Percentiles rank a stretch among this genome's conserved stretches.
phyloP scores from a whole-genome alignment of 768 basidiomycete species.

The Tylopilus plumbeoviolaceoides region DNA sequence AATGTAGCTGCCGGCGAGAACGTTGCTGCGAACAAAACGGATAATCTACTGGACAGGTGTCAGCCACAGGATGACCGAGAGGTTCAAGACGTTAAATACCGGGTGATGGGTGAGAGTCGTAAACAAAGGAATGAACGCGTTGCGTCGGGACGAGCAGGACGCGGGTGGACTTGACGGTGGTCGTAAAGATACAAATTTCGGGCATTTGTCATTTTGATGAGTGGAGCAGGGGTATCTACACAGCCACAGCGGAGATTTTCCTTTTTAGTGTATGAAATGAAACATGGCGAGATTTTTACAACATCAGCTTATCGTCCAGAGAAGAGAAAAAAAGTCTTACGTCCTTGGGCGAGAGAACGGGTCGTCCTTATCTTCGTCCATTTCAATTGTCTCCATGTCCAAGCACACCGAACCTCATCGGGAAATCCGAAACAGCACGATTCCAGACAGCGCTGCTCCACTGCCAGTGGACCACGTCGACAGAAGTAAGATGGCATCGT shows the following conservation, averaged over 20 bases:
- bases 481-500: background rate
- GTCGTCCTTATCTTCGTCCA: constrained; percentile 11
- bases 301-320: constrained; percentile 4
- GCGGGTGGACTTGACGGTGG: constrained; percentile 7
- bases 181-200: constrained; percentile 19
- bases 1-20: constrained; percentile 7
- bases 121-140: constrained; percentile 9
- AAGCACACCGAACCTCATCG: background rate
- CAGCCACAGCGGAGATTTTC: constrained; percentile 19
- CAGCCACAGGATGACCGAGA: background rate
- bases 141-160: background rate
- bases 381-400: background rate
- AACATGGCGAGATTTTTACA: background rate
- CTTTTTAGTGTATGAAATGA: constrained; percentile 6
- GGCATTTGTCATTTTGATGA: constrained; percentile 22
- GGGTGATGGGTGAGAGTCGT: constrained; percentile 12
- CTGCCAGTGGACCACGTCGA: background rate
- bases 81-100: background rate
- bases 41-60: constrained; percentile 20
- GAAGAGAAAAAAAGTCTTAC: too few species aligned
- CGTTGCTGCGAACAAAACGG: constrained; percentile 1
- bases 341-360: background rate
- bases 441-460: background rate
- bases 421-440: constrained; percentile 4
- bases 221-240: constrained; percentile 17